Evolutionary conservation across 768 basidiomycete species (phyloP).

Genomic region (Mycena epipterygia): DNA sequence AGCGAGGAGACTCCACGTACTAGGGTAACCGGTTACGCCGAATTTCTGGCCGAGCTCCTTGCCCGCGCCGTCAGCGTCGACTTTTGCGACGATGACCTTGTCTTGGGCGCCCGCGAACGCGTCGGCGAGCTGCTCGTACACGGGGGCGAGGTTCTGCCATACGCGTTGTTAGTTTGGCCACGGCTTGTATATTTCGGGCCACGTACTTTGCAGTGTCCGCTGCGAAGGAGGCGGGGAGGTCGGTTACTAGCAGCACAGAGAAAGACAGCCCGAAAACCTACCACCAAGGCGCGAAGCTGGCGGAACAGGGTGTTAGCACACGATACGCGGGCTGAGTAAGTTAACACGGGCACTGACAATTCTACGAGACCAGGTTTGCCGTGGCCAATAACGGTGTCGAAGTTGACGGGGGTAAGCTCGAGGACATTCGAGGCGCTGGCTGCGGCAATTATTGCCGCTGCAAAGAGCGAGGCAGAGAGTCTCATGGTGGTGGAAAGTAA

Average conservation of each 20-base stretch:
- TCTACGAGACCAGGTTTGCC: slow-evolving; percentile 90
- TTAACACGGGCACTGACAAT: slow-evolving; percentile 73
- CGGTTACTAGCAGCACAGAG: slow-evolving; percentile 12
- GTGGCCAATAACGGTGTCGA: slow-evolving; percentile 80
- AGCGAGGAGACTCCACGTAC: slow-evolving; percentile 61
- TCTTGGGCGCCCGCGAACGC: slow-evolving; percentile 85
- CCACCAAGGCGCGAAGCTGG: slow-evolving; percentile 93
- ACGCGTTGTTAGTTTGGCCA: slow-evolving; percentile 16
- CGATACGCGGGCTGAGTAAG: not conserved
- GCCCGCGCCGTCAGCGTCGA: slow-evolving; percentile 92
- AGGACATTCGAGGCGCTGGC: slow-evolving; percentile 86
- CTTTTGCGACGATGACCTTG: slow-evolving; percentile 91
- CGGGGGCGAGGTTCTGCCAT: slow-evolving; percentile 85
- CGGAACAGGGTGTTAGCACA: not conserved
- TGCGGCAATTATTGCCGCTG: slow-evolving; percentile 63
- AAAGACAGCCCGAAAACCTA: slow-evolving; percentile 50
- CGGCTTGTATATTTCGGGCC: not conserved
- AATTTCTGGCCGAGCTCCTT: slow-evolving; percentile 82
- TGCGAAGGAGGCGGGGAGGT: slow-evolving; percentile 42
- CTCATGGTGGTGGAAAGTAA: slow-evolving; percentile 64
- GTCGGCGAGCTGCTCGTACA: slow-evolving; percentile 91
- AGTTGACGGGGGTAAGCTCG: slow-evolving; percentile 82
- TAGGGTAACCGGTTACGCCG: slow-evolving; percentile 89
- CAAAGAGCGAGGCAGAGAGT: slow-evolving; percentile 67
- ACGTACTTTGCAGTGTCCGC: slow-evolving; percentile 89